Evolutionary conservation across 23 red algal species (phyloP).

Genomic region (Gracilariopsis chorda): DNA sequence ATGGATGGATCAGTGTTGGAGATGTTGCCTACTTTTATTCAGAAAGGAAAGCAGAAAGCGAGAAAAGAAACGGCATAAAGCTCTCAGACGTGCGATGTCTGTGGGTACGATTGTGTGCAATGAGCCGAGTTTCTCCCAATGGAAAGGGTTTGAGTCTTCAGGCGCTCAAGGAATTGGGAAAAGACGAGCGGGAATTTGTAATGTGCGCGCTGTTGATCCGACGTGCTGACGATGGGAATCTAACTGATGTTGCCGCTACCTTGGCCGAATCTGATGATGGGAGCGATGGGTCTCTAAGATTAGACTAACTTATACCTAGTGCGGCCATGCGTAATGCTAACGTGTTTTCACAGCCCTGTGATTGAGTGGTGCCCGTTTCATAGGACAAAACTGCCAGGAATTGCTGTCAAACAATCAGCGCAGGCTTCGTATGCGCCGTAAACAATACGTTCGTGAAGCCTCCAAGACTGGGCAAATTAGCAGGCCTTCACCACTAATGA

Average conservation of each 20-base stretch:
- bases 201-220: conserved; percentile 56
- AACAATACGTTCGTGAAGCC: no score
- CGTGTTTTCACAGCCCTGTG: no score
- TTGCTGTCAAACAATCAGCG: no score
- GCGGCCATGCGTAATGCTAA: no score
- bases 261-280: conserved; percentile 1
- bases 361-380: no score
- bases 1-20: conserved; percentile 45
- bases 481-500: no score
- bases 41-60: conserved; percentile 40
- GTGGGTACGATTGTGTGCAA: conserved; percentile 65
- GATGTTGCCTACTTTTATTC: conserved; percentile 71
- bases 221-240: conserved; percentile 62
- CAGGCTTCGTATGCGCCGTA: no score
- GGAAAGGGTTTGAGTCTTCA: conserved; percentile 24
- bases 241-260: conserved; percentile 64
- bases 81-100: conserved; percentile 30
- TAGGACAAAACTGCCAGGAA: no score
- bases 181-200: conserved; percentile 66
- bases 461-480: no score
- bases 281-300: background rate
- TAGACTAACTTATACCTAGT: background rate
- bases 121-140: conserved; percentile 25
- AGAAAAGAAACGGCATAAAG: conserved; percentile 49
- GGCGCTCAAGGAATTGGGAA: conserved; percentile 41